Conservation (phyloP, 1,139 yeast genomes). For the Kurtzmaniella quercitrusa region DNA sequence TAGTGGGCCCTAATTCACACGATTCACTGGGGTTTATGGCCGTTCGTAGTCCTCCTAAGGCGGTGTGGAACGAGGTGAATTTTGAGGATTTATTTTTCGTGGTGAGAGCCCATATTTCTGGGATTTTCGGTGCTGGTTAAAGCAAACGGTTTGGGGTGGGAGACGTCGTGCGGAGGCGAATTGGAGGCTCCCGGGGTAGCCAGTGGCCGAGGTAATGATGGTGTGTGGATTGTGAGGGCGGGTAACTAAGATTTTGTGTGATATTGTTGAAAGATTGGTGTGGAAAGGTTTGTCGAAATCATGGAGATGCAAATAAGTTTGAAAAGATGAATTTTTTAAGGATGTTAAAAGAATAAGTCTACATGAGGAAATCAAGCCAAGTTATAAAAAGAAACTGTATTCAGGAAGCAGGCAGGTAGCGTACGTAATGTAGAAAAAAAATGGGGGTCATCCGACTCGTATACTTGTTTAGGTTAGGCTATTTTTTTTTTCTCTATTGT, state of each 20-base stretch:
- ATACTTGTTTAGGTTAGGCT: constrained; percentile 1
- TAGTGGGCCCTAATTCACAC: not conserved
- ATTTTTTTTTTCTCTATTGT: not conserved
- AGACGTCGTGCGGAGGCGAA: not conserved
- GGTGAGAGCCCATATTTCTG: not conserved
- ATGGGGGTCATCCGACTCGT: constrained; percentile 1
- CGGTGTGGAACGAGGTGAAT: not conserved
- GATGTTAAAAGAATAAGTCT: not conserved
- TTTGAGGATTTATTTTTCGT: not conserved
- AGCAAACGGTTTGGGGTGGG: not conserved
- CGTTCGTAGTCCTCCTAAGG: not conserved
- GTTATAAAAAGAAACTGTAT: not conserved
- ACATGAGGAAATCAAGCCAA: not conserved
- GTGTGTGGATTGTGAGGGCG: too few species aligned
- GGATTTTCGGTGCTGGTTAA: not conserved
- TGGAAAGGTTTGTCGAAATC: not conserved
- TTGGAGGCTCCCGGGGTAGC: not conserved
- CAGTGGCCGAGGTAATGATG: too few species aligned
- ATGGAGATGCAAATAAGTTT: too few species aligned
- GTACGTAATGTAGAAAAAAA: not conserved
- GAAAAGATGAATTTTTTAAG: too few species aligned
- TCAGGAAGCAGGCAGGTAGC: too few species aligned
- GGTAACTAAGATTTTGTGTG: not conserved
- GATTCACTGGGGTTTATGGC: not conserved
- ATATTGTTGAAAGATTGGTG: not conserved